Base-by-base conservation (phyloP, 164 flowering plant genomes). In the Akebia trifoliata region DNA sequence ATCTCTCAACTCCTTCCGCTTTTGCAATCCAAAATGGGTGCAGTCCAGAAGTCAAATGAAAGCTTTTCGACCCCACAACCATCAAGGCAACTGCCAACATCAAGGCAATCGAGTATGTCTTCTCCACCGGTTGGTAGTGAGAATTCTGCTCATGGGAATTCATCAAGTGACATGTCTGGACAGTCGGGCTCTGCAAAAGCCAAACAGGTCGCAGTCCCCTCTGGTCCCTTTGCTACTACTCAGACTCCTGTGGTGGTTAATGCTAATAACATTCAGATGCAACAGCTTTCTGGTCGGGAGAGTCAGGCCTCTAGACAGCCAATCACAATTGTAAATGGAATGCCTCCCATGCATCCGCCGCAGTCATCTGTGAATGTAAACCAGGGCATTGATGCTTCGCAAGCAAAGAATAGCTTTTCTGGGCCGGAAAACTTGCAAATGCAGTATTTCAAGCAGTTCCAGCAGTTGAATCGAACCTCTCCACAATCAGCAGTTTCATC, bases 1-100 rank as follows among this genome's bases (percentile, higher is more conserved):
- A 63, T 90, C 60, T 72, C 91, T 18, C 97, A 90, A 61, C 73
- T 93, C 14, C 73, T 89, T 60, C 95, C 95, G 10, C 50, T 78
- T 17, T 73, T 79, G 89, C 97, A 90, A 63, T 74, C 97, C 37
- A 78, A 77, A 57, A 75, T 85, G 81, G 74, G 71, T 56, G 74
- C 80, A 1, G 79, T 80, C 65, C 97, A 83, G 63, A 90, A 83
- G 47, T 58, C 76, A 46, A 78, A 76, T 72, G 96, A 90, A 69
- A 73, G 66, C 52, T 75, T 56, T 60, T 43, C 50, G n/a, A 72
- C 70, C 36, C 29, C 67, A 32, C 91, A 74, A 66, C 50, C 80
- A 48, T 70, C 85, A 50, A 57, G 78, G 55, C 60, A 60, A 15
- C n/a, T n/a, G n/a, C 74, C 69, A 14, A 50, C 71, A 25, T 56